Evolutionary conservation across 2,329 filamentous ascomycete genomes (phyloP).

Genomic region (Mycosphaerella sp.): DNA sequence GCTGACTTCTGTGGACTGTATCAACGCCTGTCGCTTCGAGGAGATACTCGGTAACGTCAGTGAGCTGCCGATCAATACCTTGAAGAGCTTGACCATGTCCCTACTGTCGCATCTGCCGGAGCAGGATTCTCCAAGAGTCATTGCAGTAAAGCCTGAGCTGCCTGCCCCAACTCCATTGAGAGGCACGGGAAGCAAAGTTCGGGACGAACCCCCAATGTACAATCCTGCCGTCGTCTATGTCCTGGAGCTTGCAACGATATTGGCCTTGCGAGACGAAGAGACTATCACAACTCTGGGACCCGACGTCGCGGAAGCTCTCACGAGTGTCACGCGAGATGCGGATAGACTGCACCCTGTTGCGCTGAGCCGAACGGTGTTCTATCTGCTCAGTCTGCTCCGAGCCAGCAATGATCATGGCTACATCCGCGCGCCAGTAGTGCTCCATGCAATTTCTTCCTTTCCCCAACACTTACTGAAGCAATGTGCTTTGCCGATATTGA

Average conservation of each 20-base stretch:
- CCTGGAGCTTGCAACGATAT: slow-evolving; percentile 80
- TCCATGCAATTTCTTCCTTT: slow-evolving; percentile 87
- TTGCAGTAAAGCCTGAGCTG: slow-evolving; percentile 82
- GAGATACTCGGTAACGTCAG: slow-evolving; percentile 79
- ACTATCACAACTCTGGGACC: slow-evolving; percentile 70
- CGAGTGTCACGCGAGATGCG: slow-evolving; percentile 73
- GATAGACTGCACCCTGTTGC: slow-evolving; percentile 74
- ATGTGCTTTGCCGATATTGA: slow-evolving; percentile 67
- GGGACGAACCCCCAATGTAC: slow-evolving; percentile 59
- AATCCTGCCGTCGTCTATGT: slow-evolving; percentile 83
- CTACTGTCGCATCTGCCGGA: slow-evolving; percentile 83
- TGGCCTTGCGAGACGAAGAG: slow-evolving; percentile 69
- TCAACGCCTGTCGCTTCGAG: slow-evolving; percentile 80
- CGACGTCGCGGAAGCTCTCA: slow-evolving; percentile 70
- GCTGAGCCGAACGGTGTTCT: slow-evolving; percentile 77
- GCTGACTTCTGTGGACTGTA: slow-evolving; percentile 86
- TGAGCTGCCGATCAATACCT: slow-evolving; percentile 53
- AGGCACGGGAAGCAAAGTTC: slow-evolving; percentile 53
- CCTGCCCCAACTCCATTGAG: slow-evolving; percentile 55
- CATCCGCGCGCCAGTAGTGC: slow-evolving; percentile 80
- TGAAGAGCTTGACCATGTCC: slow-evolving; percentile 61
- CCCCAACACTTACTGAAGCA: slow-evolving; percentile 70
- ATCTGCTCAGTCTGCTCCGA: slow-evolving; percentile 73
- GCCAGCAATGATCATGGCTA: slow-evolving; percentile 87
- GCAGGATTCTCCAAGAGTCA: slow-evolving; percentile 66